Conservation (phyloP, 1,139 yeast genomes). For the Magnusiomyces tetraspermus region DNA sequence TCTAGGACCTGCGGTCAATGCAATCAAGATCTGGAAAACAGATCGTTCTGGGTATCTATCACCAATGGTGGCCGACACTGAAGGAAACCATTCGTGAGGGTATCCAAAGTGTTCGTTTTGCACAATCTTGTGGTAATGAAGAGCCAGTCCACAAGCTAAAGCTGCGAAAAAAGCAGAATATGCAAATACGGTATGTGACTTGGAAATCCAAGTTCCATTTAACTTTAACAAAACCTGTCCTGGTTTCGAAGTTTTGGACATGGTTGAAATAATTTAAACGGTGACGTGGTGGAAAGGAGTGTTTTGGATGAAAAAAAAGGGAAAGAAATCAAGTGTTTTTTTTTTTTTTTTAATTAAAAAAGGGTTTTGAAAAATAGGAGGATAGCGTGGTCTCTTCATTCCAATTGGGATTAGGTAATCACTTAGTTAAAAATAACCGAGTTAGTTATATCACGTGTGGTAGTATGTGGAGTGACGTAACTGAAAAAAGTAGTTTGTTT, state of each 20-base stretch:
- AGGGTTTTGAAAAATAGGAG: no score
- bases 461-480: no score
- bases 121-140: conserved; percentile 82
- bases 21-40: conserved; percentile 68
- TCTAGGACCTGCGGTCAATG: conserved; percentile 53
- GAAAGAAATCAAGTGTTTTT: no score
- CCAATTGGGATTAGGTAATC: no score
- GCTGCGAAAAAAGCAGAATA: conserved; percentile 67
- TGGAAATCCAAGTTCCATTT: conserved; percentile 58
- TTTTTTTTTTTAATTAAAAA: no score
- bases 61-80: conserved; percentile 94
- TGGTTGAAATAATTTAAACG: not conserved
- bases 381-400: no score
- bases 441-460: no score
- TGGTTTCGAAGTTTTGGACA: conserved; percentile 11
- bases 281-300: no score
- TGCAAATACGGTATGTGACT: conserved; percentile 65
- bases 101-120: conserved; percentile 77
- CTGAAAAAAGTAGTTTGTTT: no score
- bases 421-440: no score
- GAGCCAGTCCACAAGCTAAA: conserved; percentile 54
- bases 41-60: conserved; percentile 95
- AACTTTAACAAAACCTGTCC: conserved; percentile 21
- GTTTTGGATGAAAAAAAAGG: no score
- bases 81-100: conserved; percentile 98